phyloP scores from a whole-genome alignment of 2,329 filamentous ascomycete species.

The Botrytis elliptica region DNA sequence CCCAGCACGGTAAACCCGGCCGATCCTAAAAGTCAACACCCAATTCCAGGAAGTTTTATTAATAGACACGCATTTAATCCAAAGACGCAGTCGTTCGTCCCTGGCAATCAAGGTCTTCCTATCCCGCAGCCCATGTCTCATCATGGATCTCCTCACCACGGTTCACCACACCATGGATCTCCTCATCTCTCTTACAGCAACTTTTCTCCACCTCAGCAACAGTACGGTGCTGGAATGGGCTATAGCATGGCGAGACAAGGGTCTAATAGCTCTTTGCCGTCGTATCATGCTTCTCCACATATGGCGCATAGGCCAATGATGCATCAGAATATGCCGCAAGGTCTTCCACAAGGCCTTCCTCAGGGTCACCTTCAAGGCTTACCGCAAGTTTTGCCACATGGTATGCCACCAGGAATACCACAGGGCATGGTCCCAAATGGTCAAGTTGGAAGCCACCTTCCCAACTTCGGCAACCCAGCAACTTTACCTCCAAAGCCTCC shows the following conservation, averaged over 20 bases:
- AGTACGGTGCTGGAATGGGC: conserved; percentile 37
- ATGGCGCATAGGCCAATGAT: conserved; percentile 40
- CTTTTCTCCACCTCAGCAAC: conserved; percentile 38
- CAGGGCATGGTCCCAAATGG: conserved; percentile 35
- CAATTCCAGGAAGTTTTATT: conserved; percentile 74
- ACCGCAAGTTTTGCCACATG: conserved; percentile 31
- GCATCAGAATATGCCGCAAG: conserved; percentile 38
- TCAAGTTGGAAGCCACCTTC: conserved; percentile 48
- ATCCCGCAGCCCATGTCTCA: conserved; percentile 44
- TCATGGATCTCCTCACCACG: conserved; percentile 38
- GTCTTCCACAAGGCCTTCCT: conserved; percentile 31
- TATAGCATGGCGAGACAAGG: conserved; percentile 41
- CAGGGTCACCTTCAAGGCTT: conserved; percentile 26
- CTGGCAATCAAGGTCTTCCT: conserved; percentile 54
- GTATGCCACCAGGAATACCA: conserved; percentile 31
- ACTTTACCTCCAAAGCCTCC: conserved; percentile 56
- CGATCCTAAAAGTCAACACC: conserved; percentile 74
- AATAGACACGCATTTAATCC: conserved; percentile 88
- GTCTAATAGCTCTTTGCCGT: conserved; percentile 40
- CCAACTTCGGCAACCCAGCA: conserved; percentile 55
- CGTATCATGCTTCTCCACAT: conserved; percentile 41
- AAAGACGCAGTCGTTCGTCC: conserved; percentile 89
- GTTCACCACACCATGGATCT: conserved; percentile 38
- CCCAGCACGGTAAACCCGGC: conserved; percentile 68
- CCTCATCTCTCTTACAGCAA: conserved; percentile 47